Base-by-base conservation (phyloP, 148 eudicot species). In the Chenopodium berlandieri region DNA sequence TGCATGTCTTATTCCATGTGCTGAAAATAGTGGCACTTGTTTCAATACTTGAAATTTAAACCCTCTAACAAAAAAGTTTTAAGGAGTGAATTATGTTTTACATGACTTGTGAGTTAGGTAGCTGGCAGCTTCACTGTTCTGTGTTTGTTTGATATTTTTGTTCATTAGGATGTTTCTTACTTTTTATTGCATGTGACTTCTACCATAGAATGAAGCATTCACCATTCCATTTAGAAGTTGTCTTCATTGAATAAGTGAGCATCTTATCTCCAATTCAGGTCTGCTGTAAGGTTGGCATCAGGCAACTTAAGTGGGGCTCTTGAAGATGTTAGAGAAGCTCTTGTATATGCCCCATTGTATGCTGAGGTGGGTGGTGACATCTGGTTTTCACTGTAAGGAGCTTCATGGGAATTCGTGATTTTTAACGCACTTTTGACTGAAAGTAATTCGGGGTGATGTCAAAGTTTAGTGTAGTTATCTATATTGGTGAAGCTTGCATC, bases 251-350 rank as follows among this genome's bases (percentile, higher is more conserved):
- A 66, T 78, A 52, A 83, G 75, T 50, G 50, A 12, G 37, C 65
- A 72, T 83, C 78, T 44, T 81, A 27, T 83, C 37, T 83, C 76
- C 73, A 63, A 58, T 74, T 79, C 88, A 95, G 97, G 86, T 89
- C 92, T 78, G 85, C 85, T 85, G 90, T 81, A 78, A 88, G 90
- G 81, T 84, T 95, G 87, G 87, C 81, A 62, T 80, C 84, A 81
- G 91, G 94, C 64, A 84, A 92, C 82, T 48, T 88, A 27, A 46
- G 50, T 78, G 93, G 85, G 85, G 97, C 98, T 81, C 91, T 93
- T 85, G 94, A 86, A 83, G 98, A 95, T 89, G 94, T 88, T 73
- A 84, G 85, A 77, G 89, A 90, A 78, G 91, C 94, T 85, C 81
- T 88, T 83, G 56, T 63, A 68, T 72, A 86, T 71, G 91, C 92